Base-by-base conservation (phyloP, 23 red algal genomes). In the Gracilaria caudata region DNA sequence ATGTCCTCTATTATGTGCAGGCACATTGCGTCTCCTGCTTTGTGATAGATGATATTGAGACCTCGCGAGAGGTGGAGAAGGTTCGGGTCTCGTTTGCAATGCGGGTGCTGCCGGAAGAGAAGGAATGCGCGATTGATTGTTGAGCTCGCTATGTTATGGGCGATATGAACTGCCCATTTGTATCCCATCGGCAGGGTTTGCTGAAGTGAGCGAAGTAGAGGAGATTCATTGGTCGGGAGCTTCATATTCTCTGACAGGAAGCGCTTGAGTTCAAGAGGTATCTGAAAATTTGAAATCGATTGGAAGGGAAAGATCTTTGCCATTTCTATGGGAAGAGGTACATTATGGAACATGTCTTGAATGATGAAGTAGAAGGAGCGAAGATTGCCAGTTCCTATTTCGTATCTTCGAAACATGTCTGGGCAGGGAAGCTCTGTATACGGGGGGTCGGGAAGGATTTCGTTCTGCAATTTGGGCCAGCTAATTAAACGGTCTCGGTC, bases 151-250 rank as follows among this genome's bases (percentile, higher is more conserved):
- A 35, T 34, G 25, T 9, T 65, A 30, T 65, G 60, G 60, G 24
- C 60, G 60, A 65, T 65, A 9, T 65, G 8, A 9, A 65, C 60
- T 30, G 60, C 14, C 57, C 57, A 61, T 20, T 61, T 61, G 57
- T 61, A 61, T n/a, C 57, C 57, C 57, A 61, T 61, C 19, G 23
- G 60, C 1, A 65, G 7, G 9, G 60, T 65, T 34, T 34, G 3
- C 23, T 65, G 32, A 11, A 65, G 60, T 33, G 60, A 23, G 2
- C 57, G 5, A 5, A 61, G 16, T 19, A 32, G 24, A 30, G 32
- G 6, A 32, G 25, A 65, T 1, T 32, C 20, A 16, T 32, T 28
- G 26, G 4, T 30, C 23, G 60, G 60, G 13, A 65, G 25, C 8
- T 30, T 65, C 5, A 65, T 28, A 30, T 19, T 34, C 11, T 32